Evolutionary conservation across 306 rosid genomes (phyloP).

Genomic region (Trichosanthes cucumerina): DNA sequence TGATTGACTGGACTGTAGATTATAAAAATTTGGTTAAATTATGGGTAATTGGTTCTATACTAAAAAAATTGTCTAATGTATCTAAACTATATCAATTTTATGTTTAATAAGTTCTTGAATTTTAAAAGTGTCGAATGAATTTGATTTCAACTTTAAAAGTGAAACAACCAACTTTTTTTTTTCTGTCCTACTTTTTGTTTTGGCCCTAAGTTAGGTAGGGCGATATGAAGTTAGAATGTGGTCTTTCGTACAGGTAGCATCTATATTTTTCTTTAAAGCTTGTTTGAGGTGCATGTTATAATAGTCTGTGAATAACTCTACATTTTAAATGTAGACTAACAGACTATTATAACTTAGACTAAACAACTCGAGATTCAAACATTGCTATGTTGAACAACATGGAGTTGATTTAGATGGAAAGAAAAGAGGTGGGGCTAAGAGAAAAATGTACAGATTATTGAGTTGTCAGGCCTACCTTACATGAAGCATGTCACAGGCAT

Average conservation of each 20-base stretch:
- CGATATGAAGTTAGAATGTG: neutral
- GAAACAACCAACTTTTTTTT: no score
- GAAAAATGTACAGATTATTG: neutral
- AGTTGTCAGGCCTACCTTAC: slow-evolving; percentile 6
- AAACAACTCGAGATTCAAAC: no score
- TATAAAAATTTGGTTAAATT: neutral
- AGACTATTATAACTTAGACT: no score
- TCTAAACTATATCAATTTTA: no score
- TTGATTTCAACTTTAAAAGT: neutral
- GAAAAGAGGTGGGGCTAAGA: neutral
- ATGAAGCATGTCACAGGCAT: slow-evolving; percentile 9
- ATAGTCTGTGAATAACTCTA: no score
- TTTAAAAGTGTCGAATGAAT: no score
- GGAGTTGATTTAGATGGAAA: neutral
- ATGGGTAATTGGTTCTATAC: no score
- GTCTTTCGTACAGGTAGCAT: neutral
- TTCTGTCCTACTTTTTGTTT: no score
- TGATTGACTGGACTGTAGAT: neutral
- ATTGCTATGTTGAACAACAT: neutral
- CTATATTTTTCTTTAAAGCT: neutral
- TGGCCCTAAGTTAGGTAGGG: neutral
- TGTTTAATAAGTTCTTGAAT: no score
- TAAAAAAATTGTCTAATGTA: no score
- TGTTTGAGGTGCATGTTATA: no score
- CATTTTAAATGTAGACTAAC: no score